Percentiles rank a stretch among this genome's conserved stretches.
These are phyloP conservation scores for Perilla frutescens DNA, from an alignment of 257 asterid species.

Conservation along the genomic window DNA sequence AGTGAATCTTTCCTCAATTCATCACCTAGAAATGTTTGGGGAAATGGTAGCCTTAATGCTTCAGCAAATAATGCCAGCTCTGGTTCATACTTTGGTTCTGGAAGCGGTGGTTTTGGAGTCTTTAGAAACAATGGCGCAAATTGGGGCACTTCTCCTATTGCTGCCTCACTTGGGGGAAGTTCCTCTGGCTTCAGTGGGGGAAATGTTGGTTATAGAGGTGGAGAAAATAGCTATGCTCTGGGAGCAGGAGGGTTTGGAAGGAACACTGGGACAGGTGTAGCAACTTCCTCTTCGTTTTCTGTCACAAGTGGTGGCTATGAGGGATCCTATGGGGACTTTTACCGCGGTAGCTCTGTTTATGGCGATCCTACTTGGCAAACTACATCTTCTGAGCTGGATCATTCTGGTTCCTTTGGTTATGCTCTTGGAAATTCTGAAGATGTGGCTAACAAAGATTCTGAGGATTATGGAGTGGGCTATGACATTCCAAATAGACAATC, in stretches of 20 bases:
- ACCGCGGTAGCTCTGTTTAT: slow-evolving; percentile 50
- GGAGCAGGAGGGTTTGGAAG: slow-evolving; percentile 56
- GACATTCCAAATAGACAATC: slow-evolving; percentile 58
- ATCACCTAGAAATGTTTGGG: slow-evolving; percentile 74
- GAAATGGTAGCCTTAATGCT: slow-evolving; percentile 48
- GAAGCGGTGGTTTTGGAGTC: slow-evolving; percentile 54
- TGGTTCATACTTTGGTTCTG: slow-evolving; percentile 54
- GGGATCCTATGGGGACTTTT: slow-evolving; percentile 53
- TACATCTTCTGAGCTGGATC: slow-evolving; percentile 51
- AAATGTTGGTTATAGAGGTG: slow-evolving; percentile 52
- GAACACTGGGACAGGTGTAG: slow-evolving; percentile 40
- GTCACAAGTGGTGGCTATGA: slow-evolving; percentile 50
- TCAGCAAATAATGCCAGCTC: slow-evolving; percentile 44
- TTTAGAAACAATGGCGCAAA: slow-evolving; percentile 49
- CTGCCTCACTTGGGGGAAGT: slow-evolving; percentile 44
- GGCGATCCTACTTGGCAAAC: slow-evolving; percentile 73
- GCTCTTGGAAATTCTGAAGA: slow-evolving; percentile 53
- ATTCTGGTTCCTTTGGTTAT: slow-evolving; percentile 55
- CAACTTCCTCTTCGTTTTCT: slow-evolving; percentile 47
- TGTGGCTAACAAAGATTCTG: slow-evolving; percentile 50
- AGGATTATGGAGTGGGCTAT: slow-evolving; percentile 60
- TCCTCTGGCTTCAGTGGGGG: slow-evolving; percentile 44
- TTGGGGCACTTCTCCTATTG: slow-evolving; percentile 56
- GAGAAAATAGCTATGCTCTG: slow-evolving; percentile 50
- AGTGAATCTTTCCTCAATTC: slow-evolving; percentile 62